Evolutionary conservation across 495 filamentous ascomycete genomes (phyloP).

Genomic region (Talaromyces thailandensis): DNA sequence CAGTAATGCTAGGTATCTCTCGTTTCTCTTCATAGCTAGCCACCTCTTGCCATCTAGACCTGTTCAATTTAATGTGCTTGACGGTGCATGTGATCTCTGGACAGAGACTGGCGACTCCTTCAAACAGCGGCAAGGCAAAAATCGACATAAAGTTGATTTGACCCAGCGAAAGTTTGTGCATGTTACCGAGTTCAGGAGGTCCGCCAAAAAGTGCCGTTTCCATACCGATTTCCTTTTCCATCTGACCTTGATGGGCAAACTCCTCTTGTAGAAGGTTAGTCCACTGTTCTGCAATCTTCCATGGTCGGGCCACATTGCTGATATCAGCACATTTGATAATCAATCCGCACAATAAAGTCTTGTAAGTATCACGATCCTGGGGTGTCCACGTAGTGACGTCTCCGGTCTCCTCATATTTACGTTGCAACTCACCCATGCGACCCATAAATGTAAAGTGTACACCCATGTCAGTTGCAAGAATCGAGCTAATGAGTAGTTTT

Average conservation of each 20-base stretch:
- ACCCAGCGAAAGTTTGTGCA: slow-evolving; percentile 71
- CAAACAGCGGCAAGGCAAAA: slow-evolving; percentile 86
- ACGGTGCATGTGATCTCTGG: slow-evolving; percentile 76
- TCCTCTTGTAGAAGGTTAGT: slow-evolving; percentile 87
- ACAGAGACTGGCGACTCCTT: slow-evolving; percentile 72
- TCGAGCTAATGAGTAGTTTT: slow-evolving; percentile 87
- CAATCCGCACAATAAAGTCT: slow-evolving; percentile 71
- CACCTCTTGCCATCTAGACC: slow-evolving; percentile 57
- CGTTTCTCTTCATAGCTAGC: slow-evolving; percentile 43
- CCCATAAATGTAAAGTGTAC: slow-evolving; percentile 94
- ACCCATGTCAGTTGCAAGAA: slow-evolving; percentile 95
- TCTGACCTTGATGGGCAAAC: slow-evolving; percentile 82
- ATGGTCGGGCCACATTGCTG: slow-evolving; percentile 88
- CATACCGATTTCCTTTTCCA: slow-evolving; percentile 84
- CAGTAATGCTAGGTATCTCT: neutral
- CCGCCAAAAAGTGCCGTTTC: slow-evolving; percentile 76
- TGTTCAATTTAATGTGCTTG: slow-evolving; percentile 69
- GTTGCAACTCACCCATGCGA: slow-evolving; percentile 65
- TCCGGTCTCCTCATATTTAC: slow-evolving; percentile 57
- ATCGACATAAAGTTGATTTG: slow-evolving; percentile 95
- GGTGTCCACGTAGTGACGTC: slow-evolving; percentile 59
- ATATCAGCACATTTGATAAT: slow-evolving; percentile 98
- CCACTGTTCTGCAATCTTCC: slow-evolving; percentile 76
- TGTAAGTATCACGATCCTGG: slow-evolving; percentile 60
- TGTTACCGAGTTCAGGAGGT: slow-evolving; percentile 70